Percentiles rank a stretch among this genome's conserved stretches.
Conservation (phyloP, 2,329 filamentous ascomycete species). For the Colletotrichum horii region DNA sequence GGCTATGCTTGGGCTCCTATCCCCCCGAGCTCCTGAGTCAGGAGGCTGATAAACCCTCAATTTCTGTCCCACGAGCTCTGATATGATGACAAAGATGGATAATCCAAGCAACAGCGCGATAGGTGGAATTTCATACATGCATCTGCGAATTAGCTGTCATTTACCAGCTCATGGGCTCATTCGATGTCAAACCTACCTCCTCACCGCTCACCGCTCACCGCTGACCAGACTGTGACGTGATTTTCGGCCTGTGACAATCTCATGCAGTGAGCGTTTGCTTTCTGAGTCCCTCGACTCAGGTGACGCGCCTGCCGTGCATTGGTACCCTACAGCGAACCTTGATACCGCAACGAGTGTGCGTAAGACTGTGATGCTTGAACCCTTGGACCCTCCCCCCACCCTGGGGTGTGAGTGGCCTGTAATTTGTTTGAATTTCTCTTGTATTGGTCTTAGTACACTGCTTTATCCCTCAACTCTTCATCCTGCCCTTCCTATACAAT, state of each 20-base stretch:
- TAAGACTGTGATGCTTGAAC: background rate
- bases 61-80: background rate
- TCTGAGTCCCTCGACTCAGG: background rate
- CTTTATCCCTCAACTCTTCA: too few relatives aligned
- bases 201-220: background rate
- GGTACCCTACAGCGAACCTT: background rate
- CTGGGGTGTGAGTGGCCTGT: too few relatives aligned
- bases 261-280: background rate
- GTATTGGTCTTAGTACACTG: too few relatives aligned
- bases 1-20: background rate
- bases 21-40: background rate
- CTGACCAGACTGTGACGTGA: background rate
- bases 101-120: background rate
- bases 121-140: background rate
- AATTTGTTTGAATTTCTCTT: too few relatives aligned
- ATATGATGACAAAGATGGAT: background rate
- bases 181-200: background rate
- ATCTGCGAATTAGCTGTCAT: background rate
- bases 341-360: background rate
- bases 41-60: background rate
- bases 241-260: background rate
- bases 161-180: background rate
- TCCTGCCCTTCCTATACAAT: too few relatives aligned
- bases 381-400: too few relatives aligned
- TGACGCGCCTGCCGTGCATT: background rate